Evolutionary conservation across 495 filamentous ascomycete species (phyloP), one percentile per base, ranked within the genome.

Genomic region (Parathielavia appendiculata): DNA sequence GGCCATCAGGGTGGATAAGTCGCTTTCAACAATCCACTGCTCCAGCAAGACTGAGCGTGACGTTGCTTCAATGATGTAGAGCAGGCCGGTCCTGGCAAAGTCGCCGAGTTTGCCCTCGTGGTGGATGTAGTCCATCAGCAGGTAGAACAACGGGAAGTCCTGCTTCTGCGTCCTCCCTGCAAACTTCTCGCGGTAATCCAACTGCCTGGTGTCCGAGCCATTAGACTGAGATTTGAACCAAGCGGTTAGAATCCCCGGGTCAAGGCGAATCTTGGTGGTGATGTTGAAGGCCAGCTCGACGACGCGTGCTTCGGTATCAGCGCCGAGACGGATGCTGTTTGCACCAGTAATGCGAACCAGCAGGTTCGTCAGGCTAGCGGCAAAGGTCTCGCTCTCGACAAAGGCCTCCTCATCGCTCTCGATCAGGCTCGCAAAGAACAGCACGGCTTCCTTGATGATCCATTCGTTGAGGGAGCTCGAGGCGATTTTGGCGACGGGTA

Each of bases 321-420:
- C 77, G 30, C 78, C 73, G 8, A 86, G 68, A 16, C 82, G 75
- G 47, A 87, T 80, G 64, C 76, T 83, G 55, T 83, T 84, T 35
- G 79, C 76, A 50, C 81, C 79, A 2, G 81, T 79, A 34, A 89
- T 86, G 39, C 79, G 76, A 53, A 86, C 83, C 54, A 96, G 79
- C 56, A 97, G 80, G 59, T 86, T 86, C 59, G 95, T 91, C 61
- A 97, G 69, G 59, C 88, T 87, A 47, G 85, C 81, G 3, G 92
- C 89, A 69, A 99, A 99, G 38, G 80, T 76, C 34, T 88, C 81
- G 62, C 87, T 90, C 61, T 91, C 87, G 26, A 96, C 83, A 59
- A 97, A 93, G 41, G 90, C 88, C 64, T 96, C 92, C 68, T 96
- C 91, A 81, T 97, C 92, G 68, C 90, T 92, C 63, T 99, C 92